Evolutionary conservation across 2,329 filamentous ascomycete genomes (phyloP).

Genomic region (Sarocladiaceae sp.): DNA sequence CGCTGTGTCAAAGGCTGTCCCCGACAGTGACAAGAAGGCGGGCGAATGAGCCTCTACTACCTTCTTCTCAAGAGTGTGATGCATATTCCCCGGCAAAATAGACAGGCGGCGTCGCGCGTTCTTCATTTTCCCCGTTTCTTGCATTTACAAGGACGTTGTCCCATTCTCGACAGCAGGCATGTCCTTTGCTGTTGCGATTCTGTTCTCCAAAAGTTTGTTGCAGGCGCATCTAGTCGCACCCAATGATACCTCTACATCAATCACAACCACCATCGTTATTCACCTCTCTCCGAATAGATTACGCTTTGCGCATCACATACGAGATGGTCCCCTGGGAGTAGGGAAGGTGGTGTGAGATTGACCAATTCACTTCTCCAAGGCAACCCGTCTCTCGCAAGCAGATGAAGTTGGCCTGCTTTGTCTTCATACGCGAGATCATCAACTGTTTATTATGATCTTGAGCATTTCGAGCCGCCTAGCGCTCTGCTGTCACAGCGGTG

Average conservation of each 20-base stretch:
- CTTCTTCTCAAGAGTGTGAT: conserved; percentile 29
- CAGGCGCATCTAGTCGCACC: conserved; percentile 31
- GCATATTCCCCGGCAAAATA: conserved; percentile 44
- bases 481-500: neutral
- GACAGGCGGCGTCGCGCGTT: conserved; percentile 34
- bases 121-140: conserved; percentile 23
- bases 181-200: conserved; percentile 2
- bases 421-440: conserved; percentile 1
- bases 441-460: neutral
- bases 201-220: conserved; percentile 34
- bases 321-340: neutral
- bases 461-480: neutral
- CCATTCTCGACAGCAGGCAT: neutral
- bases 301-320: neutral
- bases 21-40: conserved; percentile 52
- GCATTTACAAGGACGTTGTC: conserved; percentile 42
- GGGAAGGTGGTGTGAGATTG: neutral
- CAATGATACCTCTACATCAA: conserved; percentile 42
- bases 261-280: conserved; percentile 1
- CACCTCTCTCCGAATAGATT: conserved; percentile 3
- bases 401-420: neutral
- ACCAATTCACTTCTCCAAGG: neutral
- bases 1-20: conserved; percentile 57
- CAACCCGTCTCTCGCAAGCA: neutral
- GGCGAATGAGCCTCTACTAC: conserved; percentile 33